Evolutionary conservation across 139 green algal species (phyloP), one percentile per base, ranked within the genome.

Genomic region (Picochlorum costavermella): DNA sequence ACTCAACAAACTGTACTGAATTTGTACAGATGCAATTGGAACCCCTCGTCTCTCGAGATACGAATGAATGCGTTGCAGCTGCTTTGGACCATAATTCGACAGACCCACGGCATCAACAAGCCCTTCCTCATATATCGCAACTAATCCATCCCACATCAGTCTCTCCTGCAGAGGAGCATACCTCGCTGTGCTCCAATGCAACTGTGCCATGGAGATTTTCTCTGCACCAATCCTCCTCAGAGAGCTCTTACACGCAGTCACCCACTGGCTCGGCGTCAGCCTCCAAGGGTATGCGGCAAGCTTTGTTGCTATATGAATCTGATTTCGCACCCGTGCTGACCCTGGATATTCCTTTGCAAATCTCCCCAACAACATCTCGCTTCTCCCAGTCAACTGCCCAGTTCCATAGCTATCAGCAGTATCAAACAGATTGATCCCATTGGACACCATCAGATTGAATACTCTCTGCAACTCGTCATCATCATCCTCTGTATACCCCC

Each of bases 1-100:
- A 60, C 77, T 90, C 5, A 98, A 71, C 40, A 98, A 75, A 8
- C 79, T 90, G 69, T 86, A 96, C 77, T 98, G 92, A 61, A 96
- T 83, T 83, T 95, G 84, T 49, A 74, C 14, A 29, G 56, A 31
- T 2, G 82, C 87, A 37, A 98, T 78, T 5, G 84, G 88, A 23
- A 98, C 85, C 3, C 80, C 89, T 2, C 83, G 44, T 50, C 77
- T 69, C 0, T 58, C 60, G 31, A 97, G 79, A 43, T 90, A 83
- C 0, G 13, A 76, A 63, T 75, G 74, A 12, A 86, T 84, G 25
- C 74, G 75, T 23, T 69, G 26, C 69, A 96, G 69, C 79, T 94
- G 75, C 63, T 84, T 71, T 2, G 89, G 81, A 0, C 79, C 77
- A 45, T 88, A 88, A 72, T 89, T 89, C 45, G 51, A 75, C 13